Percentiles rank a stretch among this genome's conserved stretches.
Evolutionary conservation across 2,329 filamentous ascomycete species (phyloP).

Genomic region (Didymella exigua): DNA sequence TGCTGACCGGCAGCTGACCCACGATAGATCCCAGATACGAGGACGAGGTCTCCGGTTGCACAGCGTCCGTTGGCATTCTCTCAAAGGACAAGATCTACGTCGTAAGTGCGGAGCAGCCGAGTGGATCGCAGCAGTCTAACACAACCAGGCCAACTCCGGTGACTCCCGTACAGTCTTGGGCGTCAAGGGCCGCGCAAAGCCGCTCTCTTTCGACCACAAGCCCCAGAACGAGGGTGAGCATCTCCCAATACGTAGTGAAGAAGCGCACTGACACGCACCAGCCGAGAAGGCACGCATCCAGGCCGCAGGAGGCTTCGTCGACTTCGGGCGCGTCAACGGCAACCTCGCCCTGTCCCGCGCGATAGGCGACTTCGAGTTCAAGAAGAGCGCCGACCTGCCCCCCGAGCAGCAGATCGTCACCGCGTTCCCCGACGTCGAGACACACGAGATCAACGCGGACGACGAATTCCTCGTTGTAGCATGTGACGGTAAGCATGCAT

Average conservation of each 20-base stretch:
- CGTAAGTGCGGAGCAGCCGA: constrained; percentile 64
- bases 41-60: constrained; percentile 97
- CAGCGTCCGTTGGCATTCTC: constrained; percentile 87
- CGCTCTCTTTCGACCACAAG: constrained; percentile 98
- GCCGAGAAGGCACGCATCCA: constrained; percentile 95
- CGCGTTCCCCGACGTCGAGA: constrained; percentile 90
- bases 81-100: constrained; percentile 92
- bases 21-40: constrained; percentile 88
- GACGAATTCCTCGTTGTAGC: constrained; percentile 76
- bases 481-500: constrained; percentile 47
- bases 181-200: constrained; percentile 96
- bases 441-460: constrained; percentile 87
- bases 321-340: constrained; percentile 97
- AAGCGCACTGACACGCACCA: constrained; percentile 50
- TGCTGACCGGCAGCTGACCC: constrained; percentile 35
- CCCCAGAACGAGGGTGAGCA: constrained; percentile 89
- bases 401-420: constrained; percentile 99
- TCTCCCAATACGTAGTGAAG: constrained; percentile 9
- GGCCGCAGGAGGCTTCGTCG: constrained; percentile 94
- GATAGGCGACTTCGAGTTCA: constrained; percentile 99
- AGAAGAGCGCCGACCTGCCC: constrained; percentile 95
- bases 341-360: constrained; percentile 95
- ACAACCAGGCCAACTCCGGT: constrained; percentile 83
- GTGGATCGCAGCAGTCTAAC: constrained; percentile 22
- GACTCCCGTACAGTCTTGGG: constrained; percentile 94